Percentiles rank a stretch among this genome's conserved stretches.
These are phyloP conservation scores for Byssochlamys sp. DNA, from an alignment of 2,329 filamentous ascomycete species.

Conservation along the genomic window DNA sequence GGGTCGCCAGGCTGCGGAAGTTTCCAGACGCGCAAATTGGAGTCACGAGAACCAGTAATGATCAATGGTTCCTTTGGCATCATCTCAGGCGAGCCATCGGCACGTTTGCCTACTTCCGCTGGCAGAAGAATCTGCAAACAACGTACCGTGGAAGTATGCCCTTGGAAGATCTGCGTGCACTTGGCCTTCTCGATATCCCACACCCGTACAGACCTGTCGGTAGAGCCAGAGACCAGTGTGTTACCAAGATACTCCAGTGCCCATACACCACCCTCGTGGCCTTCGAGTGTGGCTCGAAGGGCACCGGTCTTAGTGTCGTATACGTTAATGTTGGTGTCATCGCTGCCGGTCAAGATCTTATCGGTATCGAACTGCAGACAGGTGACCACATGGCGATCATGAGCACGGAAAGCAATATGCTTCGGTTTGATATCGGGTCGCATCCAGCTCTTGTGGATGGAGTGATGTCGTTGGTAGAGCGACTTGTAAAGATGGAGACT, in stretches of 20 bases:
- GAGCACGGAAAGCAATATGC: conserved; percentile 91
- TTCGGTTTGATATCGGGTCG: conserved; percentile 69
- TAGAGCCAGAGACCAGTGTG: conserved; percentile 87
- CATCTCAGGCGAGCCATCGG: conserved; percentile 67
- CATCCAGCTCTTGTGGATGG: conserved; percentile 89
- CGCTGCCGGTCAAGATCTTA: conserved; percentile 94
- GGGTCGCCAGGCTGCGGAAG: conserved; percentile 71
- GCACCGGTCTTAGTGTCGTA: conserved; percentile 94
- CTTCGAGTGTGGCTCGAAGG: conserved; percentile 70
- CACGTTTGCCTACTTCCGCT: conserved; percentile 60
- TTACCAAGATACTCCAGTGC: conserved; percentile 94
- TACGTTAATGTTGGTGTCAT: conserved; percentile 94
- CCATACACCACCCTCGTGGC: conserved; percentile 96
- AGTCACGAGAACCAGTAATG: conserved; percentile 93
- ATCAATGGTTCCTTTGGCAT: conserved; percentile 91
- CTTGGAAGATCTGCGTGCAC: conserved; percentile 92
- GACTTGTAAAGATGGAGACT: conserved; percentile 92
- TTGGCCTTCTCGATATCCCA: conserved; percentile 94
- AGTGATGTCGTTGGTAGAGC: conserved; percentile 81
- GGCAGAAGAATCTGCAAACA: conserved; percentile 92
- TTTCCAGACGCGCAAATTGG: conserved; percentile 86
- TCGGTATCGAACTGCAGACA: conserved; percentile 96
- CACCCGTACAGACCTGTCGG: conserved; percentile 93
- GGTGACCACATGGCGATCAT: conserved; percentile 91
- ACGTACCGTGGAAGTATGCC: conserved; percentile 91